Evolutionary conservation across 2,329 filamentous ascomycete genomes (phyloP), one percentile per base, ranked within the genome.

Genomic region (Xylaria sp.): DNA sequence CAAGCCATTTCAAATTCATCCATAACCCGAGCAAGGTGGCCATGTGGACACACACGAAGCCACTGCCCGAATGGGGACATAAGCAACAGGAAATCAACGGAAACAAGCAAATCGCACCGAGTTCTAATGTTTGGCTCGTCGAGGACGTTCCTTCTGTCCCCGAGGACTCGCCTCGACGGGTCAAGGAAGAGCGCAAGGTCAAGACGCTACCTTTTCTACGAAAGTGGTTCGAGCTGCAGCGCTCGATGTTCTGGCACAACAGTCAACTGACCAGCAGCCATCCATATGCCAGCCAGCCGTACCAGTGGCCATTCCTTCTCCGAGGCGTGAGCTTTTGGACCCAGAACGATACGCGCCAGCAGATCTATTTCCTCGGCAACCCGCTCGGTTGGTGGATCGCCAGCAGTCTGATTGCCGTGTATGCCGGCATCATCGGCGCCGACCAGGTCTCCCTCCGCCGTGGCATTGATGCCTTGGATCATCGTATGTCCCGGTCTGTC

Each of bases 321-420:
- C 91, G 96, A 34, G 96, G 96, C 82, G 95, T 99, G 74, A 97
- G 94, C 81, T 99, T 99, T 90, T 99, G 96, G 96, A 99, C 96
- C 9, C 92, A 98, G 79, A 94, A 93, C 79, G 93, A 97, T 64
- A 97, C 95, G 10, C 90, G 93, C 69, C 90, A 97, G 83, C 96
- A 99, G 81, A 99, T 99, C 73, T 99, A 99, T 83, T 99, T 99
- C 85, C 84, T 99, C 34, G 96, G 96, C 65, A 99, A 99, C 82
- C 96, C 96, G 0, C 81, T 98, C 70, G 96, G 95, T 66, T 99
- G 97, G 94, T 99, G 96, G 96, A 87, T 99, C 71, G 90, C 93
- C 15, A 97, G 93, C 81, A 94, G 93, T 82, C 84, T 99, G 63
- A 84, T 99, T 69, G 96, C 96, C 52, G 94, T 99, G 43, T 98